Evolutionary conservation across 2,329 filamentous ascomycete species (phyloP).

Genomic region (Colletotrichum tofieldiae): DNA sequence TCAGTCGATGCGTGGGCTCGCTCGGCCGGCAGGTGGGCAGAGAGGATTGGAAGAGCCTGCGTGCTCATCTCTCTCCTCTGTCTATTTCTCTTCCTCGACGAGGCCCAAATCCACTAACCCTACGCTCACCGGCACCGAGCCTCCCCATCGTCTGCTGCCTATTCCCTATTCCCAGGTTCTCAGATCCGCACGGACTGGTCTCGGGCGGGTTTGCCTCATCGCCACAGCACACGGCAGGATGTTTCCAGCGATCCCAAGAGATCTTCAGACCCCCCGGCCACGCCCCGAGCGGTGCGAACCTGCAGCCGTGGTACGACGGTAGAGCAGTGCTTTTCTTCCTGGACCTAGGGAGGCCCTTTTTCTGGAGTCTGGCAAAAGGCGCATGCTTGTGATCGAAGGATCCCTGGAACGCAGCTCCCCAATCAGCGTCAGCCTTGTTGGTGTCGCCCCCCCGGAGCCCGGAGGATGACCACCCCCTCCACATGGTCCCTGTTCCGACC

Average conservation of each 20-base stretch:
- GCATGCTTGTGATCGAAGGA: conserved; percentile 36
- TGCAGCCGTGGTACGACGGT: conserved; percentile 25
- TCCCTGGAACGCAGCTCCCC: conserved; percentile 32
- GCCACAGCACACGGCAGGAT: conserved; percentile 34
- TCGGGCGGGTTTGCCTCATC: conserved; percentile 32
- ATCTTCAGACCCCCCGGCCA: conserved; percentile 28
- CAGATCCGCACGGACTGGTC: conserved; percentile 42
- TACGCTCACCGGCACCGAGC: conserved; percentile 2
- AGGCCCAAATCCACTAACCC: conserved; percentile 1
- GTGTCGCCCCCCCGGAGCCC: conserved; percentile 12
- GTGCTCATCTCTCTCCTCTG: background rate
- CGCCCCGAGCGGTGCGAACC: conserved; percentile 33
- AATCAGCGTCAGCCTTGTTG: conserved; percentile 38
- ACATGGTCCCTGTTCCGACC: conserved; percentile 31
- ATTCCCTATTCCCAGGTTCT: conserved; percentile 25
- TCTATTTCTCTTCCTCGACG: background rate
- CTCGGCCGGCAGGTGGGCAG: background rate
- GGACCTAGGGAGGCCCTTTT: background rate
- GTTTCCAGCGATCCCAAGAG: conserved; percentile 31
- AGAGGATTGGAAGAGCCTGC: background rate
- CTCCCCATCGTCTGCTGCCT: background rate
- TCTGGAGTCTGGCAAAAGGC: conserved; percentile 14
- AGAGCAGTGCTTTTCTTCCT: conserved; percentile 25
- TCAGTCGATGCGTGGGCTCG: conserved; percentile 9
- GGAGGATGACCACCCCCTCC: conserved; percentile 17